These are phyloP conservation scores for Trichoderma sp. DNA, from an alignment of 2,329 filamentous ascomycete species.

Conservation along the genomic window DNA sequence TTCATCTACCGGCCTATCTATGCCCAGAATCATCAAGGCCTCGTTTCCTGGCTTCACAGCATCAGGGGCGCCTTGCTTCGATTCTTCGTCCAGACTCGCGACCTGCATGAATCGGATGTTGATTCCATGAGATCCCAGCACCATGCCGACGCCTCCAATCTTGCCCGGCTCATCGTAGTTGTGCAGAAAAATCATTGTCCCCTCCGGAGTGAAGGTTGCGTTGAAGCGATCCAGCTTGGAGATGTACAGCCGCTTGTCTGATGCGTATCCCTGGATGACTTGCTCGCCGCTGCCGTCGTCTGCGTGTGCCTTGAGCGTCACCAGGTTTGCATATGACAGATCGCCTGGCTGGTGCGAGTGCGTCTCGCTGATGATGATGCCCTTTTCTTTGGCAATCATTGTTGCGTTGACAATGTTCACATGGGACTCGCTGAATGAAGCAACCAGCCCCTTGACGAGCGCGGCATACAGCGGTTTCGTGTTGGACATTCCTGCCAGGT, in stretches of 20 bases:
- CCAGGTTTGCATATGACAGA: constrained; percentile 67
- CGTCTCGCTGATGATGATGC: constrained; percentile 75
- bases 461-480: constrained; percentile 79
- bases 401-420: constrained; percentile 84
- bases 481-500: constrained; percentile 69
- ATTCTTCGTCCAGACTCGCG: constrained; percentile 48
- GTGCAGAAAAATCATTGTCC: constrained; percentile 73
- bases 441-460: constrained; percentile 73
- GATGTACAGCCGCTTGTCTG: constrained; percentile 66
- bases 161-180: constrained; percentile 83
- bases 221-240: constrained; percentile 72
- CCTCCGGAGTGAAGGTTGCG: constrained; percentile 71
- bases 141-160: constrained; percentile 75
- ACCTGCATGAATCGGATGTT: constrained; percentile 85
- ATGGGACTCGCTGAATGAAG: constrained; percentile 66
- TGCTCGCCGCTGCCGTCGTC: constrained; percentile 41
- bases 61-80: constrained; percentile 3
- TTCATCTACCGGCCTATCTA: constrained; percentile 64
- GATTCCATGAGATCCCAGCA: constrained; percentile 68
- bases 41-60: constrained; percentile 42
- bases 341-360: constrained; percentile 64
- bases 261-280: constrained; percentile 67
- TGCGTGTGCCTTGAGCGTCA: constrained; percentile 63
- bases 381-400: constrained; percentile 73
- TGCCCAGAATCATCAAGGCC: constrained; percentile 79